Percentiles rank a stretch among this genome's conserved stretches.
Evolutionary conservation across 306 rosid genomes (phyloP).

Genomic region (Malus fusca): DNA sequence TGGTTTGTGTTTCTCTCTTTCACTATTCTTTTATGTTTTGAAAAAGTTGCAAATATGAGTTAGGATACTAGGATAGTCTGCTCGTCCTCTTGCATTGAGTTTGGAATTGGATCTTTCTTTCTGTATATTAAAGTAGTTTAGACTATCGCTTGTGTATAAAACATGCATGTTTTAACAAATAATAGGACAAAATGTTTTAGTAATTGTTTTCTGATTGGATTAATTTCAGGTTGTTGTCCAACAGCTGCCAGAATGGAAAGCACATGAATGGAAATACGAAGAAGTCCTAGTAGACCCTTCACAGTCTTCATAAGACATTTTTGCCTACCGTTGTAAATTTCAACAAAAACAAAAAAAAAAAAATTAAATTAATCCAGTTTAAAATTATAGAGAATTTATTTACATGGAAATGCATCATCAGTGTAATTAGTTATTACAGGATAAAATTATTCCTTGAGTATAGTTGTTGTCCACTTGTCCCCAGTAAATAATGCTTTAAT

Average conservation of each 20-base stretch:
- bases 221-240: conserved; percentile 62
- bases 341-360: background rate
- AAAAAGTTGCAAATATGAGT: background rate
- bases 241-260: conserved; percentile 91
- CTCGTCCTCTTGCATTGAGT: background rate
- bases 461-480: background rate
- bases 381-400: background rate
- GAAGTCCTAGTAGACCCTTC: conserved; percentile 17
- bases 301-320: conserved; percentile 15
- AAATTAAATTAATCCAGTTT: background rate
- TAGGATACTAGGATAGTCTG: background rate
- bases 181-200: background rate
- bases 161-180: background rate
- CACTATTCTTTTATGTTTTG: background rate
- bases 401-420: background rate
- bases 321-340: conserved; percentile 1
- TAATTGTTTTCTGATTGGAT: background rate
- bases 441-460: background rate
- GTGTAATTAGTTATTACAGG: background rate
- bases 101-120: background rate
- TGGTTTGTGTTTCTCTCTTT: conserved; percentile 41
- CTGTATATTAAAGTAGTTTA: background rate
- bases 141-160: too few species aligned
- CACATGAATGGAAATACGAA: conserved; percentile 72
- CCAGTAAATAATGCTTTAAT: background rate